Base-by-base conservation (phyloP, 2,329 filamentous ascomycete species). In the Atkinsonella hypoxylon region DNA sequence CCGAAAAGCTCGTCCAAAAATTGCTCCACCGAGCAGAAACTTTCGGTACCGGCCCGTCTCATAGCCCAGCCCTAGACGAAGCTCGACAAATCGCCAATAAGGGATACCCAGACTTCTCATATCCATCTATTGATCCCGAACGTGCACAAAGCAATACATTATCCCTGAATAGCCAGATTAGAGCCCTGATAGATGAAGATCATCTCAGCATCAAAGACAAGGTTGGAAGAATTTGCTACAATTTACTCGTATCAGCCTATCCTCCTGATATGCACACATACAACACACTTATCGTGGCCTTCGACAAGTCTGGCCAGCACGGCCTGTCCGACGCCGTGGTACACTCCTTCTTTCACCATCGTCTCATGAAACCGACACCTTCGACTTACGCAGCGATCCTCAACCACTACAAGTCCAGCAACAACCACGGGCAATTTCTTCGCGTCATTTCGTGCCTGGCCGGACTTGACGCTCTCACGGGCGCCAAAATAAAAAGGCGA, bases 221-320 rank as follows among this genome's bases (percentile, higher is more conserved):
- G 50, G 59, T 70, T 30, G 67, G 65, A 40, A 61, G 62, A 39
- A 69, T 81, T 48, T 80, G 77, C 63, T 82, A 83, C 64, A 88
- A 87, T 59, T 67, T 93, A 3, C 72, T 88, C 15, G 68, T 79
- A 3, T 81, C 79, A 2, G 63, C 74, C 2, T 70, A 78, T 17
- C 77, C 81, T 0, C 84, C 86, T 0, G 79, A 79, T 54, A 75
- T 86, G 36, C 73, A 81, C 55, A 88, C 82, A 3, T 88, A 82
- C 68, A 89, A 89, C 60, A 74, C 76, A 12, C 72, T 93, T 26
- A 75, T 91, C 2, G 63, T 77, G n/a, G 77, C 78, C n/a, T 81
- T 91, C 47, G 73, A 76, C 48, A 69, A 71, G 32, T 61, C 74
- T 5, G 68, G 72, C 30, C 67, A 74, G 48, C 69, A 74, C 50